Conservation (phyloP, 169 alveolate genomes). For the Plasmodium gallinaceum region DNA sequence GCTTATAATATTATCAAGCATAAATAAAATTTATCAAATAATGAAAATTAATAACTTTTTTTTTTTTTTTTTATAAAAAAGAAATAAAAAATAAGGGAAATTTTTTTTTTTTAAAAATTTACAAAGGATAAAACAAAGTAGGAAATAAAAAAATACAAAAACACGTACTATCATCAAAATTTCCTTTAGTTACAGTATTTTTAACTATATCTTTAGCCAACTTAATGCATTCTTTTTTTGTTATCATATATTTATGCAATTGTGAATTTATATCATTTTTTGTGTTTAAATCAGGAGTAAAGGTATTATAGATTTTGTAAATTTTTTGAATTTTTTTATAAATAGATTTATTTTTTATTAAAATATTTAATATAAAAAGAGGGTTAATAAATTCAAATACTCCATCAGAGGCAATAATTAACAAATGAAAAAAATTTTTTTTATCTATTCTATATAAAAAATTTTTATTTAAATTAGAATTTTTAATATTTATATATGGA, state of each 20-base stretch:
- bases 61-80: neutral
- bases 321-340: constrained; percentile 54
- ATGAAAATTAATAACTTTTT: neutral
- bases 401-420: constrained; percentile 73
- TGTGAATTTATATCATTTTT: constrained; percentile 5
- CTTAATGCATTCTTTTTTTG: constrained; percentile 47
- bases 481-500: constrained; percentile 48
- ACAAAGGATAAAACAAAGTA: constrained; percentile 2
- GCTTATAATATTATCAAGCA: neutral
- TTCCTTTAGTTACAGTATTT: constrained; percentile 26
- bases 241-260: constrained; percentile 36
- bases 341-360: constrained; percentile 56
- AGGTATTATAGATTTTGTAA: constrained; percentile 24
- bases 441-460: constrained; percentile 19
- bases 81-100: neutral
- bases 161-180: constrained; percentile 72
- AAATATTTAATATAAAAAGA: constrained; percentile 18
- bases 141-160: constrained; percentile 68
- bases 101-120: neutral
- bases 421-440: constrained; percentile 57
- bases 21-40: neutral
- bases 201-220: constrained; percentile 57
- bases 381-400: constrained; percentile 65
- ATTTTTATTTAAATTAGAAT: constrained; percentile 31
- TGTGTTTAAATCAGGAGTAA: neutral